A percentile compares a stretch with the other conserved stretches of the same genome.
These are phyloP conservation scores for Pythium scleroteichum DNA, from an alignment of 352 stramenopile species.

Conservation along the genomic window DNA sequence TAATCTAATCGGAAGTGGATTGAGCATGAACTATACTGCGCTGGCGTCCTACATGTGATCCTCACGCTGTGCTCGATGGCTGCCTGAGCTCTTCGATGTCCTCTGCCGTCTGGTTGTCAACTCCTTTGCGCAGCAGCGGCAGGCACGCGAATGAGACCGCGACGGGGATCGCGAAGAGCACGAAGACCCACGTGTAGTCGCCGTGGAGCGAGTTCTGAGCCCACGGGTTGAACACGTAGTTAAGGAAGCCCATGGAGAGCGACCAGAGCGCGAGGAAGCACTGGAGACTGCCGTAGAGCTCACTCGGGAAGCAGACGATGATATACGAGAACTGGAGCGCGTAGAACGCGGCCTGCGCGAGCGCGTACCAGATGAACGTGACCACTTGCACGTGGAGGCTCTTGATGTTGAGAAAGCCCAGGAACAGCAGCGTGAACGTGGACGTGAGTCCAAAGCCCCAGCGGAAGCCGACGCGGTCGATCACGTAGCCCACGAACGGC, in stretches of 20 bases:
- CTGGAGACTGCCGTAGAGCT: slow-evolving; percentile 75
- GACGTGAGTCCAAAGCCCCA: slow-evolving; percentile 31
- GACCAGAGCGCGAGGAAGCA: slow-evolving; percentile 65
- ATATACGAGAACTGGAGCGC: slow-evolving; percentile 50
- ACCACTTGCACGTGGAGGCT: slow-evolving; percentile 38
- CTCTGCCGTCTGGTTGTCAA: too few species aligned
- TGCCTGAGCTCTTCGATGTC: too few species aligned
- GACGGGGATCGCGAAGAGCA: slow-evolving; percentile 20
- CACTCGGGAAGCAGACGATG: slow-evolving; percentile 67
- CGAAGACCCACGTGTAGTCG: slow-evolving; percentile 59
- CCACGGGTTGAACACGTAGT: slow-evolving; percentile 74
- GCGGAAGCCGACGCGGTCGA: slow-evolving; percentile 38
- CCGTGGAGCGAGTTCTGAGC: slow-evolving; percentile 60
- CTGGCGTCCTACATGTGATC: too few species aligned
- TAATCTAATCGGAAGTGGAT: too few species aligned
- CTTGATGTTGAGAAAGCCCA: slow-evolving; percentile 34
- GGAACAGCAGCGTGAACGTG: slow-evolving; percentile 34
- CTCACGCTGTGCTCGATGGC: too few species aligned
- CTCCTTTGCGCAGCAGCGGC: too few species aligned
- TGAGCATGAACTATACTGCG: too few species aligned
- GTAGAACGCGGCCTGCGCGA: slow-evolving; percentile 43
- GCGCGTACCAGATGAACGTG: slow-evolving; percentile 34
- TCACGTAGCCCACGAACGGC: slow-evolving; percentile 42
- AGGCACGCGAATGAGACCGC: too few species aligned
- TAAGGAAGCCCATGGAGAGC: slow-evolving; percentile 63